Evolutionary conservation across 2,329 filamentous ascomycete genomes (phyloP).

Genomic region (Monilinia laxa): DNA sequence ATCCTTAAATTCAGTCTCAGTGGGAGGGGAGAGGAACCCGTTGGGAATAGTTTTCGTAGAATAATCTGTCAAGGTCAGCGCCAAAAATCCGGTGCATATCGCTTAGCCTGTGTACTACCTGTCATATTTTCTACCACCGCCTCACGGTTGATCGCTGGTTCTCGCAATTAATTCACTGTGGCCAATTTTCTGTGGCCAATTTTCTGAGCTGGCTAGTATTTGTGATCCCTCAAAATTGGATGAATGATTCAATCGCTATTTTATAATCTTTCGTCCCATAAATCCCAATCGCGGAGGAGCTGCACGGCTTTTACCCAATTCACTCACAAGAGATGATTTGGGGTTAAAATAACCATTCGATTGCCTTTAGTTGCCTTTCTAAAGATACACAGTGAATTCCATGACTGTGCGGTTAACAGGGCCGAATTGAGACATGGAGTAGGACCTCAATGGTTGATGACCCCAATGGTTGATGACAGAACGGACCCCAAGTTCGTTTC

Average conservation of each 20-base stretch:
- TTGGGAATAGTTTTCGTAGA: background rate
- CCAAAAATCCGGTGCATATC: background rate
- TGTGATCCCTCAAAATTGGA: background rate
- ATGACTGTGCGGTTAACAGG: too few species aligned
- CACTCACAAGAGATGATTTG: background rate
- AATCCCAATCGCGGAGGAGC: background rate
- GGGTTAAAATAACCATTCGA: background rate
- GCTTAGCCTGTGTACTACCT: background rate
- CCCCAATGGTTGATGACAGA: background rate
- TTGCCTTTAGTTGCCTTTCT: background rate
- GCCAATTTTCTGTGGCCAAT: background rate
- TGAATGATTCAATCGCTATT: background rate
- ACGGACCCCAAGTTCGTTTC: background rate
- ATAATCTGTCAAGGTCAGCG: slow-evolving; percentile 6
- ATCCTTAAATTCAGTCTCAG: background rate
- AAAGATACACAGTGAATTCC: background rate
- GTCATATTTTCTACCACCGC: background rate
- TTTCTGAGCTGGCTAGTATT: background rate
- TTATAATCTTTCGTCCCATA: slow-evolving; percentile 1
- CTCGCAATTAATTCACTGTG: background rate
- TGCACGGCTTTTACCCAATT: background rate
- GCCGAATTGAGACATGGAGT: slow-evolving; percentile 2
- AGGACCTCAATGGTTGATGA: background rate
- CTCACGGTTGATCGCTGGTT: background rate
- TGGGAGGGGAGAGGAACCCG: slow-evolving; percentile 1